A percentile compares a stretch with the other conserved stretches of the same genome.
Evolutionary conservation across 192 early-diverging fungal species (phyloP).

Genomic region (Gryganskiella cystojenkinii): DNA sequence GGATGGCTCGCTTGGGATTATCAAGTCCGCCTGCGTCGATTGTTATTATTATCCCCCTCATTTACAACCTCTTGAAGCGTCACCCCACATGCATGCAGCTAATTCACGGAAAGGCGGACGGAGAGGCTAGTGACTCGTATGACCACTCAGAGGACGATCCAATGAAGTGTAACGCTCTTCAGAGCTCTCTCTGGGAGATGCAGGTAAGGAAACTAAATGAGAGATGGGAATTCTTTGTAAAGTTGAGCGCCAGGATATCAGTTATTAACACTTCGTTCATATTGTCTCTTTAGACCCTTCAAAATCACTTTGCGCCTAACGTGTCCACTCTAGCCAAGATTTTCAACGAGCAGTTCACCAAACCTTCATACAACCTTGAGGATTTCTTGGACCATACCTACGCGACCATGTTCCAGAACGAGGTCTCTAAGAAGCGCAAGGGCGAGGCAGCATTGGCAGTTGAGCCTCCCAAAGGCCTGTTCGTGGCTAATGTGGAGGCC

Average conservation of each 20-base stretch:
- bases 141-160: constrained; percentile 75
- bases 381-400: constrained; percentile 97
- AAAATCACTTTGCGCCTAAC: constrained; percentile 88
- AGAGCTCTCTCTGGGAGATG: constrained; percentile 95
- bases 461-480: constrained; percentile 61
- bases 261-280: too few species aligned
- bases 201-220: constrained; percentile 15
- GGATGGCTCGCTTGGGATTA: constrained; percentile 85
- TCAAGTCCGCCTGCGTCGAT: constrained; percentile 87
- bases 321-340: constrained; percentile 87
- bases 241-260: too few species aligned
- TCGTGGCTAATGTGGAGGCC: constrained; percentile 29
- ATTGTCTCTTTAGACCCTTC: constrained; percentile 65
- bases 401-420: constrained; percentile 76
- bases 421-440: constrained; percentile 65
- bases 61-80: constrained; percentile 91
- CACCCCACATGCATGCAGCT: constrained; percentile 91
- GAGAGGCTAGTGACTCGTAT: constrained; percentile 62
- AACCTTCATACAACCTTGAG: constrained; percentile 89
- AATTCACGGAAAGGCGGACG: constrained; percentile 76
- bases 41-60: constrained; percentile 87
- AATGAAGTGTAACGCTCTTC: constrained; percentile 79
- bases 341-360: constrained; percentile 90
- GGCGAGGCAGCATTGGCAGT: constrained; percentile 71
- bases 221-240: background rate